A percentile compares a stretch with the other conserved stretches of the same genome.
phyloP scores from a whole-genome alignment of 176 grass and related monocot genomes.

The Ensete glaucum region DNA sequence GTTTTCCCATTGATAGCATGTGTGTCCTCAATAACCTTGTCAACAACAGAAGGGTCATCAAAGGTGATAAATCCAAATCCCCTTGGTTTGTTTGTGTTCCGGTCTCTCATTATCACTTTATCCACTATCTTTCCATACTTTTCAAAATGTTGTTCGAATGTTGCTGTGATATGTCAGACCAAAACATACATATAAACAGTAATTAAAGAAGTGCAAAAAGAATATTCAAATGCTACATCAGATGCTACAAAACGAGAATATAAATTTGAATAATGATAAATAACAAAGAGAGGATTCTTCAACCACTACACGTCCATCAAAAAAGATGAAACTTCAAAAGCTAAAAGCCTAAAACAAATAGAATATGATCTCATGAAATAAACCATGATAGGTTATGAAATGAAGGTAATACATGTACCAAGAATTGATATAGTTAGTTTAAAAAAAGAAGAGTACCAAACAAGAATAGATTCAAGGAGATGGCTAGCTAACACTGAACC shows the following conservation, averaged over 20 bases:
- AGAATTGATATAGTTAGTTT: no score
- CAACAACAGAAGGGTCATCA: slow-evolving; percentile 55
- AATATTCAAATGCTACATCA: not conserved
- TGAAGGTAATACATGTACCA: no score
- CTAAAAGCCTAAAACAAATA: no score
- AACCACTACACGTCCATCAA: no score
- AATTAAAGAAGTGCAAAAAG: not conserved
- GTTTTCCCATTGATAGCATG: slow-evolving; percentile 77
- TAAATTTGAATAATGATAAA: no score
- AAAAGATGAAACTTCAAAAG: no score
- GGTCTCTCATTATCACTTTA: slow-evolving; percentile 89
- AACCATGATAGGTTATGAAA: no score
- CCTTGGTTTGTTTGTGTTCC: slow-evolving; percentile 64
- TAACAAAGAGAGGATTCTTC: no score
- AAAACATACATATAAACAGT: not conserved
- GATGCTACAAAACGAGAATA: no score
- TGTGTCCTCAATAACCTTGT: slow-evolving; percentile 71
- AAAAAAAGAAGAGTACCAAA: no score
- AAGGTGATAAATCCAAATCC: slow-evolving; percentile 97
- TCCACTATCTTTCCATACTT: slow-evolving; percentile 82
- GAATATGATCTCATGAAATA: no score
- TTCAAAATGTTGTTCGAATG: slow-evolving; percentile 69
- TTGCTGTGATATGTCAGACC: slow-evolving; percentile 29
- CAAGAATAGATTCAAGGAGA: no score
- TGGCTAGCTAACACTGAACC: not conserved